Percentiles rank a stretch among this genome's conserved stretches.
Conservation (phyloP, 2,329 filamentous ascomycete genomes). For the Aphanocladium album region DNA sequence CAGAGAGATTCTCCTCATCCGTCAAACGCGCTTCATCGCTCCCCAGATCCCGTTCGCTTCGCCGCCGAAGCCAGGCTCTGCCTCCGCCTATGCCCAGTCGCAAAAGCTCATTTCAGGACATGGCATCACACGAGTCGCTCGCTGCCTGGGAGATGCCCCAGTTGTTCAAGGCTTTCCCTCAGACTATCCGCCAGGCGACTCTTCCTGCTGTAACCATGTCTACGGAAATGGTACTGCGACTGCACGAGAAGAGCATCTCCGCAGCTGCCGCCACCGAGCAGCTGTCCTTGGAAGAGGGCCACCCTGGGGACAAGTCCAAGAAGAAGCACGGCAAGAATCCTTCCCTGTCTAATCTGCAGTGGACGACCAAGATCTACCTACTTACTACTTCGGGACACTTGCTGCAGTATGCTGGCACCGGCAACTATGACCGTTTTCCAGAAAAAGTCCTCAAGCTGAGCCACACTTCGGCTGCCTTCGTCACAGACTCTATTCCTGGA, state of each 20-base stretch:
- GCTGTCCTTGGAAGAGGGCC: constrained; percentile 10
- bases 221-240: constrained; percentile 63
- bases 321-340: constrained; percentile 17
- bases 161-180: constrained; percentile 81
- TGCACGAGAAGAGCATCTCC: constrained; percentile 44
- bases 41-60: constrained; percentile 1
- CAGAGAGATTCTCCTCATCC: neutral
- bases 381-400: constrained; percentile 67
- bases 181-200: constrained; percentile 70
- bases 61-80: neutral
- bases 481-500: constrained; percentile 73
- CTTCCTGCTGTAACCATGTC: constrained; percentile 63
- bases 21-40: constrained; percentile 1
- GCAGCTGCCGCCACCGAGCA: constrained; percentile 18
- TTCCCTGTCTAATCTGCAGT: constrained; percentile 49
- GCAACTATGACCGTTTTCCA: constrained; percentile 64
- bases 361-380: constrained; percentile 68
- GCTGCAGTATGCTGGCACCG: constrained; percentile 68
- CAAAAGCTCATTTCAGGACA: constrained; percentile 10
- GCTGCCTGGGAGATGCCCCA: constrained; percentile 64
- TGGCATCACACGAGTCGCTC: constrained; percentile 26
- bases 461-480: constrained; percentile 74
- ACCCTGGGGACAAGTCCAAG: constrained; percentile 15
- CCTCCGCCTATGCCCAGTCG: neutral
- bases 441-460: constrained; percentile 69